Base-by-base conservation (phyloP, 169 alveolate species). In the Plasmodium gaboni region DNA sequence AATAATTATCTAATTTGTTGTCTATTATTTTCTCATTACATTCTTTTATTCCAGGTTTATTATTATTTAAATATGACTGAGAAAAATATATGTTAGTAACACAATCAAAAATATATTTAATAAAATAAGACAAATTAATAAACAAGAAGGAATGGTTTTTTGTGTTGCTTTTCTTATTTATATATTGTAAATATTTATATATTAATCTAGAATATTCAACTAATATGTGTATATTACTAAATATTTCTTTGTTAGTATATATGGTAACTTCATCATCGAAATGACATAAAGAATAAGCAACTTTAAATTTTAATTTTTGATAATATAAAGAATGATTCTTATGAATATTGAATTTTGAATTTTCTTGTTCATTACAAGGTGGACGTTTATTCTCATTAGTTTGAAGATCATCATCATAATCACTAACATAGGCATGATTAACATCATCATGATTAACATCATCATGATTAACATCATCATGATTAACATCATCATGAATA, bases 61-160 rank as follows among this genome's bases (percentile, higher is more conserved):
- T 24, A 2, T 63, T 55, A 3, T 9, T 42, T 24, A 12, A 2
- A 4, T 5, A 26, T 9, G 51, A 2, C 28, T 28, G 38, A 19
- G 24, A n/a, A 12, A 60, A 83, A 28, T 51, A 60, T 10, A 46
- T 32, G 60, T 59, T 68, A 0, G 46, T 59, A 70, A 46, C 6
- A 50, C 87, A 63, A 0, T 44, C 74, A 59, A 68, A 85, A 6
- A 44, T 69, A 64, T 85, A 57, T 42, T 70, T 85, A 15, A 85
- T 28, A 9, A 69, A 85, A 51, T 85, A 59, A 1, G 69, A 9
- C 48, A 85, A 12, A 28, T 71, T 85, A 22, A 9, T 17, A 22
- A 71, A 69, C 3, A 85, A 59, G 28, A 70, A 85, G 0, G 59
- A 17, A 32, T 85, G 68, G 2, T 70, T 85, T 32, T 50, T 42